Base-by-base conservation (phyloP, 2,329 filamentous ascomycete species). In the Botryotinia convoluta region DNA sequence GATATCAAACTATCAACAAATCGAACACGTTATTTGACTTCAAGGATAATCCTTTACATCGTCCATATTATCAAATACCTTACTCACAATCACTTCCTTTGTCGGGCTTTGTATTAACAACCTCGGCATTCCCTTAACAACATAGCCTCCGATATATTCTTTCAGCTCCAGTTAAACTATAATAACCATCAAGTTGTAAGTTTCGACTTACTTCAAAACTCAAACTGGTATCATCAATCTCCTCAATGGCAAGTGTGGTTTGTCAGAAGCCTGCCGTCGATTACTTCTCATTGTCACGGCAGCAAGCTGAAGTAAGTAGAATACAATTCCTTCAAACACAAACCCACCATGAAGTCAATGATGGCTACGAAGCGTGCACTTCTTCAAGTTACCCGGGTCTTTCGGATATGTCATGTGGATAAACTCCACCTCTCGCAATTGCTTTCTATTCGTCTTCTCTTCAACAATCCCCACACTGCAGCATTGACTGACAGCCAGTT, bases 301-400 rank as follows among this genome's bases (percentile, higher is more conserved):
- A 76, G 69, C 69, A 71, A 74, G 57, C 72, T 61, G 75, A 77
- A 74, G 77, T 78, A 75, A 71, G 77, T 77, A 48, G 22, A 64
- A 32, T 44, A 48, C 20, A 14, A 62, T 64, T 14, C 22, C 42
- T 8, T 61, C 65, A 32, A 39, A 9, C 5, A 8, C 3, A 57
- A 29, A n/a, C n/a, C 16, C 45, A 32, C 37, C 18, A 69, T 26
- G n/a, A 69, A 32, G 51, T 22, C 48, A 12, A 69, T 26, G 48
- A 42, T 42, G 39, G 65, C 51, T 57, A 42, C 18, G 65, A 57
- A 51, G 51, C 20, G 26, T 32, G n/a, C 10, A 26, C 16, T 32
- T 65, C 10, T 29, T 16, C 22, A 44, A 9, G 16, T 32, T 57
- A 26, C 9, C 26, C 10, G 48, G 20, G 26, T 57, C 39, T 37